Evolutionary conservation across 176 grass and related monocot genomes (phyloP), one percentile per base, ranked within the genome.

Genomic region (Rhynchospora breviuscula): DNA sequence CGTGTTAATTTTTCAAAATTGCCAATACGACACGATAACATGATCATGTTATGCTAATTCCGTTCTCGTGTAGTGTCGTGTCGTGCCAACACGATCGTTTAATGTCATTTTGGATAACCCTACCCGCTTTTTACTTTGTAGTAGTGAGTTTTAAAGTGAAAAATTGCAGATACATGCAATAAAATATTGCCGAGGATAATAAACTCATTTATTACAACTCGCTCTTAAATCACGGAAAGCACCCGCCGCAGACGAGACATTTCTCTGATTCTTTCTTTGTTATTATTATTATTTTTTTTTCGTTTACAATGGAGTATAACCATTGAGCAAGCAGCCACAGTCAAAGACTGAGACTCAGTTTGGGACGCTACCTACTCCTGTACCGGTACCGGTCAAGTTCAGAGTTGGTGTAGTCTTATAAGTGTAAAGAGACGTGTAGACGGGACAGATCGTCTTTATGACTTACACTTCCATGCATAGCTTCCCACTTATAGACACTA

Each of bases 361-460:
- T 59, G 57, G 18, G 7, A 15, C 57, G 57, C 57, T 59, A 59
- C 17, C n/a, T 5, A 59, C 10, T 75, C 12, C 71, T 53, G 59
- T 81, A 44, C 18, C 79, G 54, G 25, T 81, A 81, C 79, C 78
- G 17, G 58, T 81, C 78, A 44, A 22, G 58, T 79, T 58, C 56
- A 80, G 6, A 80, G 57, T n/a, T 33, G 68, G 60, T 67, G 61
- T 82, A 52, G 80, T 68, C 61, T 31, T 82, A 66, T 67, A 67
- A 82, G 35, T 67, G 61, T 64, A 51, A 82, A 51, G 80, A 82
- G 79, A 81, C 79, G 43, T 81, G 59, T 29, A 54, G 80, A 82
- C 80, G 44, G 46, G 80, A 82, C 80, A 67, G 43, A 51, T 82
- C 80, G 62, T 46, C 80, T 82, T 82, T 82, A 66, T 82, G 40